Evolutionary conservation across 192 early-diverging fungal genomes (phyloP), one percentile per base, ranked within the genome.

Genomic region (Neocallimastix lanati): DNA sequence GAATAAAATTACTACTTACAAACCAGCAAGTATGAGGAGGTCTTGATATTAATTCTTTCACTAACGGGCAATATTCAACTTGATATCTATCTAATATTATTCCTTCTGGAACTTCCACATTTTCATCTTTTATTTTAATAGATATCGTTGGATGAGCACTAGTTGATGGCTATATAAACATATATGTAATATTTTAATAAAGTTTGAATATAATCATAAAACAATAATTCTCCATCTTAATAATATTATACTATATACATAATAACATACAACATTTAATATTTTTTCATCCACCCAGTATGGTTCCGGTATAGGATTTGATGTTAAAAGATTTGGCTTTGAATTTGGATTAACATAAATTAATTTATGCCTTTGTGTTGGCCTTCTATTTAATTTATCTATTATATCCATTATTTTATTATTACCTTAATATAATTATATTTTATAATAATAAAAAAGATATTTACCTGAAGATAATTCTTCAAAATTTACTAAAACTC

Each of bases 11-110:
- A 85, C 29, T 83, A 81, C 28, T 81, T 86, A 86, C 89, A 82
- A 81, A 88, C 89, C 88, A 91, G 81, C 83, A 90, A 81, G 78
- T 84, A 81, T 82, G 86, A 80, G 81, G 84, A 77, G 80, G 85
- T 81, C 79, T 82, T 77, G 87, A 87, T 28, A 90, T 82, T 27
- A 95, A 86, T 76, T 93, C 90, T 76, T 90, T 88, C 1, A 89
- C 88, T 33, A 88, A 85, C 40, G 85, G 86, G 79, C 86, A 83
- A 50, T 86, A 86, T 30, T 93, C 92, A 77, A 95, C 90, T 77
- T 83, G 88, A 79, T 91, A 93, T 82, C 93, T 88, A 85, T 93
- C 92, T 40, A 92, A 90, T 7, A 92, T 92, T 81, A 95, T 93
- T 78, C 90, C 90, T 28, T 89, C 82, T 2, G 92, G 91, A 21